Evolutionary conservation across 805 yeast genomes (phyloP), one percentile per base, ranked within the genome.

Genomic region (Barnettozyma pratensis): DNA sequence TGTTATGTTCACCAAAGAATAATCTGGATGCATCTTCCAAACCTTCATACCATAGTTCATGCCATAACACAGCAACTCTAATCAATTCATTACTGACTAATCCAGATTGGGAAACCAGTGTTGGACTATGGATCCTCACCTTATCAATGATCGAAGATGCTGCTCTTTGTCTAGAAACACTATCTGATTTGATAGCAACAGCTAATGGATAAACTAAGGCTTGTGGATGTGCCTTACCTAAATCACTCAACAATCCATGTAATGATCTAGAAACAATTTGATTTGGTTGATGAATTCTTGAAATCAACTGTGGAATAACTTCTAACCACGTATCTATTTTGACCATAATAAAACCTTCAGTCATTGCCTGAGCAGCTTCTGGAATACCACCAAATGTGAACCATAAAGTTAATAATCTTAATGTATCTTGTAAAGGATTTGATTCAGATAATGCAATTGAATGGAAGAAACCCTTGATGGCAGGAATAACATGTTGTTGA

Each of bases 1-100:
- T 86, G 61, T 94, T 90, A 58, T 89, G 94, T 53, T 94, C 99
- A 35, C 95, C 96, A 66, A 90, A 92, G 70, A 85, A 94, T 45
- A 87, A 76, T 50, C 97, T 75, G 4, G 97, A 90, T 0, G 99
- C 99, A 70, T 94, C 97, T 63, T 94, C 99, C 32, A 94, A 73
- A 3, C 96, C 97, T 68, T 92, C 98, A 58, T 90, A 91, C 99
- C 99, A 94, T 63, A 86, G 85, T 61, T 94, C 99, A 60, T 90
- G 96, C 97, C 99, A 91, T 51, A 94, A 68, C 4, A 92, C 97
- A 1, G 98, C 97, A 14, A 90, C 96, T 55, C 98, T 74, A 53
- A 94, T 91, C 48, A 94, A 77, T 61, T 94, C 99, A 55, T 83
- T 83, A 68, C 96, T 87, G n/a, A 94, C 97, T 47, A 91, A 66